Evolutionary conservation across 257 asterid species (phyloP).

Genomic region (Plantago ovata): DNA sequence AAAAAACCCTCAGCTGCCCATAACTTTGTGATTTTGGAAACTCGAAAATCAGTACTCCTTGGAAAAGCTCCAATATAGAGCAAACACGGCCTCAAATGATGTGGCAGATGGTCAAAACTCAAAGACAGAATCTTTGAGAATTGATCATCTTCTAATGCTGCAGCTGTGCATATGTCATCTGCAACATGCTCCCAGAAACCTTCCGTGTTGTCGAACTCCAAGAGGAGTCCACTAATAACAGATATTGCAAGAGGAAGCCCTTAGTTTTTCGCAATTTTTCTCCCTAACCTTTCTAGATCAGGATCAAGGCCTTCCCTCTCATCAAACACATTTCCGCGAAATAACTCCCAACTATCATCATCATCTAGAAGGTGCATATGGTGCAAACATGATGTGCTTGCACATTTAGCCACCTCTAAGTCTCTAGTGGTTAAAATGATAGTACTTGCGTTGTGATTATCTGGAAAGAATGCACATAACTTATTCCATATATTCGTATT

Average conservation of each 20-base stretch:
- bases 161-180: too few species aligned
- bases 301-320: background rate
- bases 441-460: background rate
- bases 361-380: background rate
- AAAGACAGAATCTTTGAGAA: too few species aligned
- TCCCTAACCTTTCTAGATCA: background rate
- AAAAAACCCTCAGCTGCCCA: too few species aligned
- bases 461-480: background rate
- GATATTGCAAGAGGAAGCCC: background rate
- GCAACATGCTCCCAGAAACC: too few species aligned
- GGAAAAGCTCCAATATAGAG: too few species aligned
- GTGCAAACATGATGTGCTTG: background rate
- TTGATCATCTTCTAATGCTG: too few species aligned
- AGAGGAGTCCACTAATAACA: background rate
- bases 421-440: conserved; percentile 1
- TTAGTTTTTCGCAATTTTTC: background rate
- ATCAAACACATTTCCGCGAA: background rate
- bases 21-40: too few species aligned
- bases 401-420: background rate
- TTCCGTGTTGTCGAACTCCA: too few species aligned
- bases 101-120: too few species aligned
- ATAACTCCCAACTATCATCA: background rate
- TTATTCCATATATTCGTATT: background rate
- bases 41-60: too few species aligned
- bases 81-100: too few species aligned